phyloP scores from a whole-genome alignment of 805 yeast genomes.

The Kluyveromyces dobzhanskii region DNA sequence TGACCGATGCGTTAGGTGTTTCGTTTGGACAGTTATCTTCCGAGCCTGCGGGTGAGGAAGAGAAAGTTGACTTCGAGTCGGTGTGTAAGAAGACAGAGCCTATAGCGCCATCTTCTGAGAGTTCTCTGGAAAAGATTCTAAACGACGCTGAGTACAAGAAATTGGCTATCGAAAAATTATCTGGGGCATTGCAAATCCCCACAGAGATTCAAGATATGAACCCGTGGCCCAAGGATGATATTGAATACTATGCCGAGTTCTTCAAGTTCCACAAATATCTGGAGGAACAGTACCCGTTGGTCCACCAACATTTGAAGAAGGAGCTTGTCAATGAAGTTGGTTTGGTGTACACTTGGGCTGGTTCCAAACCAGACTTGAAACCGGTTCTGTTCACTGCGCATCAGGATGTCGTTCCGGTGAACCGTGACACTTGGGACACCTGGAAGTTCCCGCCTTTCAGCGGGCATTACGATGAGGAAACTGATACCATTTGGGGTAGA shows the following conservation, averaged over 20 bases:
- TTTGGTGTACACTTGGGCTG: constrained; percentile 56
- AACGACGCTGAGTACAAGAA: constrained; percentile 31
- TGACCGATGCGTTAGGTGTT: not conserved
- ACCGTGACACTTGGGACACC: constrained; percentile 41
- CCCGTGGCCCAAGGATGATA: constrained; percentile 26
- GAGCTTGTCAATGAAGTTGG: constrained; percentile 58
- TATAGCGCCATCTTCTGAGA: constrained; percentile 17
- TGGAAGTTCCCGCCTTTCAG: constrained; percentile 67
- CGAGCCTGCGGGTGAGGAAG: not conserved
- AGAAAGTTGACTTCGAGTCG: not conserved
- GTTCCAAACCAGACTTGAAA: constrained; percentile 41
- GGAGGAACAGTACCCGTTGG: constrained; percentile 46
- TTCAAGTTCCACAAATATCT: constrained; percentile 45
- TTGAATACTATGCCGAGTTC: constrained; percentile 41
- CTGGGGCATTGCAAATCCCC: constrained; percentile 55
- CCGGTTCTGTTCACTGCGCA: constrained; percentile 73
- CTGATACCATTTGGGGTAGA: constrained; percentile 56
- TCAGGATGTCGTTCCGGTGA: constrained; percentile 80
- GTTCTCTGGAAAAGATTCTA: constrained; percentile 19
- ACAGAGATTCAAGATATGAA: constrained; percentile 55
- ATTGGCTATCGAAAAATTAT: constrained; percentile 35
- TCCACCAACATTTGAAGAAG: constrained; percentile 38
- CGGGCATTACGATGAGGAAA: constrained; percentile 56
- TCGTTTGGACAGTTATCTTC: not conserved
- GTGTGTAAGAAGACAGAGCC: constrained; percentile 18